Base-by-base conservation (phyloP, 257 asterid species). In the Ligustrum vulgare region DNA sequence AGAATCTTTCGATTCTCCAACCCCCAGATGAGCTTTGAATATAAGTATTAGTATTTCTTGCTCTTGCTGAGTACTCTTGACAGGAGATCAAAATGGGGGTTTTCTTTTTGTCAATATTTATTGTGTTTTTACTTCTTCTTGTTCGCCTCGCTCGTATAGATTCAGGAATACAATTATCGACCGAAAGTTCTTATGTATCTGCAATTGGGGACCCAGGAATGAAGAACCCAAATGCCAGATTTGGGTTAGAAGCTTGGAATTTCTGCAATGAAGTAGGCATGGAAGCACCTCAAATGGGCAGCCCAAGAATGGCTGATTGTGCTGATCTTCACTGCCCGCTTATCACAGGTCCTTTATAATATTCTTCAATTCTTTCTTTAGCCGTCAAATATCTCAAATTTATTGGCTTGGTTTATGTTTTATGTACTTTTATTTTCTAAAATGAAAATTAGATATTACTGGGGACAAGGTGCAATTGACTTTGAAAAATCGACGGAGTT, bases 291-390 rank as follows among this genome's bases (percentile, higher is more conserved):
- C 71, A 80, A 18, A 88, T 86, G 93, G 96, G 92, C 67, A 89
- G 98, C 82, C 98, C 98, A 76, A 86, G 98, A 84, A 70, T 90
- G 84, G 98, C 96, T 75, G 97, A 90, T 71, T 92, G 98, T 82
- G 82, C 96, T 77, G 91, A 92, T 86, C 88, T 89, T 66, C 31
- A 54, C 77, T 90, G 92, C 82, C 73, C 82, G 16, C 34, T 54
- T 31, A 4, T 28, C 58, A 23, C 83, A 87, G 96, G 97, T 91
- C 70, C 65, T 43, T 49, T 72, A 33, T 51, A 11, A 11, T 39
- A 65, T 45, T 31, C 69, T 23, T 60, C 67, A 8, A 23, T 60
- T 60, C 25, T 51, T 49, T 49, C 2, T 49, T 5, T 49, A 49
- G 60, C 60, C 9, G 23, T 47, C 60, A 49, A 49, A 15, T 13